A percentile compares a stretch with the other conserved stretches of the same genome.
phyloP scores from a whole-genome alignment of 352 stramenopile species.

The Halophytophthora polymorphica region DNA sequence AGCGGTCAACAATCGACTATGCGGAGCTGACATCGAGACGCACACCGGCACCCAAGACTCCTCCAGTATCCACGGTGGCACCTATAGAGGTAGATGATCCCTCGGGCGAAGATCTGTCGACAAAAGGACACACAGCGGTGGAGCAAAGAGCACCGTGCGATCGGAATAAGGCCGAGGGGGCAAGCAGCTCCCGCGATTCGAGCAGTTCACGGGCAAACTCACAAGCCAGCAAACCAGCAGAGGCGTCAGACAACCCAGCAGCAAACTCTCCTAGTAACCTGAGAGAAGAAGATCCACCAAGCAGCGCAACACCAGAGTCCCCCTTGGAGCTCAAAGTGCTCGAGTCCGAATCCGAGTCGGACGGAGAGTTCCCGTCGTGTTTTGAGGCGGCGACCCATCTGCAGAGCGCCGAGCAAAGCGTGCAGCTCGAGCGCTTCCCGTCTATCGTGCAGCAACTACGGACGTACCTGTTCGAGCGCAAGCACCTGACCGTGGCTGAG shows the following conservation, averaged over 20 bases:
- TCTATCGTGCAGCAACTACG: constrained; percentile 20
- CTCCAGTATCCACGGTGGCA: too few relatives aligned
- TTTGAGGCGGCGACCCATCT: constrained; percentile 18
- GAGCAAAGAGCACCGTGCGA: too few relatives aligned
- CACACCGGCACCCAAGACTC: too few relatives aligned
- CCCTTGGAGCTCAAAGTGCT: constrained; percentile 21
- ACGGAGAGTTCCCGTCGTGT: constrained; percentile 19
- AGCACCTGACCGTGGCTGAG: constrained; percentile 15
- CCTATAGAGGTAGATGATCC: too few relatives aligned
- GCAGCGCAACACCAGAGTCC: constrained; percentile 7
- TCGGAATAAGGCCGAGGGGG: too few relatives aligned
- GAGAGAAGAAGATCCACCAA: neutral
- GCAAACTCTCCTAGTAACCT: neutral
- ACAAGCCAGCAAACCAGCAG: constrained; percentile 4
- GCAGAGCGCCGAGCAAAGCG: neutral
- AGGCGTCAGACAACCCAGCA: constrained; percentile 5
- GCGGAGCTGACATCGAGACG: too few relatives aligned
- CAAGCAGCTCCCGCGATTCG: too few relatives aligned
- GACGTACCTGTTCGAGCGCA: constrained; percentile 18
- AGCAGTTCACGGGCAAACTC: too few relatives aligned
- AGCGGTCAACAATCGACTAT: too few relatives aligned
- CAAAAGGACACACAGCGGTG: too few relatives aligned
- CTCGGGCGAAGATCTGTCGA: too few relatives aligned
- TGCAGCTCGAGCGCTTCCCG: constrained; percentile 23
- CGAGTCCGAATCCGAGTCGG: constrained; percentile 14